Base-by-base conservation (phyloP, 2,329 filamentous ascomycete species). In the Sphaerulina musiva region DNA sequence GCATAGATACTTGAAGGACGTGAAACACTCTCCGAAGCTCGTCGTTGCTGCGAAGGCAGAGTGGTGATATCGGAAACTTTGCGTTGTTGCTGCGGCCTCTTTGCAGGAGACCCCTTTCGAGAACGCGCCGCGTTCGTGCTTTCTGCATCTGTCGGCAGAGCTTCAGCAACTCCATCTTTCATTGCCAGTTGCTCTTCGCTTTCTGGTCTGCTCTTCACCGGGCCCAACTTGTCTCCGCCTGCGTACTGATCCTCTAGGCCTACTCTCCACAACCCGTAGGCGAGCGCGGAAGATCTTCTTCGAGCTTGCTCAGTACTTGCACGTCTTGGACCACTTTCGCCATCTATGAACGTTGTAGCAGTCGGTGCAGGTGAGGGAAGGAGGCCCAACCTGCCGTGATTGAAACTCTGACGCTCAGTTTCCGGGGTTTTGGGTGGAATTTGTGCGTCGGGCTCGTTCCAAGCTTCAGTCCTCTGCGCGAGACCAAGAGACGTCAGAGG, bases 311-410 rank as follows among this genome's bases (percentile, higher is more conserved):
- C 56, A 10, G 47, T 42, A 12, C 42, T 48, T 2, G 52, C 53
- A 34, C 36, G 36, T 31, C 55, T 42, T 20, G 20, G 46, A 20
- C 26, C 39, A n/a, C 41, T 20, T 41, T 51, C 58, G 17, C 56
- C 59, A 6, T 59, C 58, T 9, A 46, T 47, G 41, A 61, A 58
- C 2, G 58, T 58, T 12, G 55, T 31, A 12, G 53, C 54, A 8
- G 61, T 60, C 38, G 55, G 59, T 11, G 58, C 60, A n/a, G 66
- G 66, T 60, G 60, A 64, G 32, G 66, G 66, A 51, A 68, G 42
- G 2, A 68, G 59, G 6, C 66, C 66, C 38, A 68, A 47, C 17
- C 66, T 48, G 36, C 50, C 50, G 29, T 47, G 14, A 17, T 34
- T 17, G 20, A 34, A 51, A 54, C 52, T 46, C 14, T 39, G 40